A percentile compares a stretch with the other conserved stretches of the same genome.
Evolutionary conservation across 2,329 filamentous ascomycete genomes (phyloP).

Genomic region (Penicillium frequentans): DNA sequence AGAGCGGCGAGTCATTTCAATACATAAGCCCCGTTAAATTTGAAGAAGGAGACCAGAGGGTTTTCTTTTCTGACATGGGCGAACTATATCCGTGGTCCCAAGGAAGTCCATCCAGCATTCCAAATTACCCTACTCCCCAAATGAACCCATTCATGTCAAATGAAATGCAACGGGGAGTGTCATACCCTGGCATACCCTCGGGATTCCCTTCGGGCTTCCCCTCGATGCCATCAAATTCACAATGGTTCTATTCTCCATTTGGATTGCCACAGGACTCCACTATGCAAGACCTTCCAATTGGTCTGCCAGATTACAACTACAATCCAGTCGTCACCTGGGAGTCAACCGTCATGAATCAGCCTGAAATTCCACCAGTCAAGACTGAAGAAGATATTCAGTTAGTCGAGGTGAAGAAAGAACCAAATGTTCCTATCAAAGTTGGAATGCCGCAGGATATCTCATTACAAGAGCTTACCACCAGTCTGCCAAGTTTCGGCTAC

Average conservation of each 20-base stretch:
- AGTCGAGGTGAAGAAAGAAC: neutral
- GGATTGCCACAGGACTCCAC: neutral
- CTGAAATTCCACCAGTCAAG: neutral
- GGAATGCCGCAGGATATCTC: no score
- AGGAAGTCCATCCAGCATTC: neutral
- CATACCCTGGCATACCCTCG: neutral
- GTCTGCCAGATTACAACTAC: neutral
- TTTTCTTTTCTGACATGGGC: neutral
- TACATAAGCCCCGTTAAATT: neutral
- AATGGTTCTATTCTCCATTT: neutral
- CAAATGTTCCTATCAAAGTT: neutral
- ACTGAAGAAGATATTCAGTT: conserved; percentile 2
- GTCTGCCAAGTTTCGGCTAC: no score
- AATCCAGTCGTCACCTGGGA: neutral
- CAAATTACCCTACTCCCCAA: neutral
- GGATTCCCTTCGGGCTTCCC: neutral
- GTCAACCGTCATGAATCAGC: neutral
- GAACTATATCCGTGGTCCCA: neutral
- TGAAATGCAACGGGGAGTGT: neutral
- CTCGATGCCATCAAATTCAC: neutral
- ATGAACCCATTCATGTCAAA: neutral
- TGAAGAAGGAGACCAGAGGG: neutral
- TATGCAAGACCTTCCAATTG: neutral
- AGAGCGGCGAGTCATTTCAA: neutral
- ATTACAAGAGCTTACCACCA: no score